Conservation (phyloP, 208 protist species). For the Naegleria gruberi region DNA sequence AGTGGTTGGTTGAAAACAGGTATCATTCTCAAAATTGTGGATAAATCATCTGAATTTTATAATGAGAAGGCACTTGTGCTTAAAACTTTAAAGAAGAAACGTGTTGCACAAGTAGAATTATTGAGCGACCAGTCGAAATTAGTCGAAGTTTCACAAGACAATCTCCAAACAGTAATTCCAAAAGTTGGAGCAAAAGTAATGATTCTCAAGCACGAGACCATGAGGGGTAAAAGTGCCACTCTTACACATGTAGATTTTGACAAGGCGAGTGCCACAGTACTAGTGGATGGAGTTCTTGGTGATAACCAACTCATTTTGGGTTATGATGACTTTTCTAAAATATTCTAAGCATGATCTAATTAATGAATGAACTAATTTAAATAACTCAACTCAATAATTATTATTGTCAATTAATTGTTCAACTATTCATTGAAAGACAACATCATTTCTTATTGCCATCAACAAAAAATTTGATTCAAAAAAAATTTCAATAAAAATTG, state of each 20-base stretch:
- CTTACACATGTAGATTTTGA: background rate
- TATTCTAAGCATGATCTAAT: too few relatives aligned
- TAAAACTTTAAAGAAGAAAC: background rate
- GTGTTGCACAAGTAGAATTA: background rate
- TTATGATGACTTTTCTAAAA: background rate
- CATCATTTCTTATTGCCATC: too few relatives aligned
- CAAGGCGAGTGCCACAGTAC: background rate
- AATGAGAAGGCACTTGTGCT: constrained; percentile 25
- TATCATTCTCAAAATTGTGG: constrained; percentile 26
- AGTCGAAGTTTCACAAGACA: constrained; percentile 18
- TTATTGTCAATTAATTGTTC: too few relatives aligned
- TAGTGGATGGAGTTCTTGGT: background rate
- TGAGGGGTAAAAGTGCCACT: background rate
- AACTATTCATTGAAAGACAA: too few relatives aligned
- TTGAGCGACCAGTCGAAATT: background rate
- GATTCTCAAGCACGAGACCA: background rate
- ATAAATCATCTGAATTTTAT: constrained; percentile 17
- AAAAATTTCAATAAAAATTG: too few relatives aligned
- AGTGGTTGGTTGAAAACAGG: constrained; percentile 16
- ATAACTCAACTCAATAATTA: too few relatives aligned
- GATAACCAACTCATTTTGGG: background rate
- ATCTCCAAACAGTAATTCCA: constrained; percentile 30
- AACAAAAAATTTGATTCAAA: too few relatives aligned
- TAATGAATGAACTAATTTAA: too few relatives aligned
- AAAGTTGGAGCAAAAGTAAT: constrained; percentile 19